Evolutionary conservation across 768 basidiomycete species (phyloP), one percentile per base, ranked within the genome.

Genomic region (Mycena rebaudengoi): DNA sequence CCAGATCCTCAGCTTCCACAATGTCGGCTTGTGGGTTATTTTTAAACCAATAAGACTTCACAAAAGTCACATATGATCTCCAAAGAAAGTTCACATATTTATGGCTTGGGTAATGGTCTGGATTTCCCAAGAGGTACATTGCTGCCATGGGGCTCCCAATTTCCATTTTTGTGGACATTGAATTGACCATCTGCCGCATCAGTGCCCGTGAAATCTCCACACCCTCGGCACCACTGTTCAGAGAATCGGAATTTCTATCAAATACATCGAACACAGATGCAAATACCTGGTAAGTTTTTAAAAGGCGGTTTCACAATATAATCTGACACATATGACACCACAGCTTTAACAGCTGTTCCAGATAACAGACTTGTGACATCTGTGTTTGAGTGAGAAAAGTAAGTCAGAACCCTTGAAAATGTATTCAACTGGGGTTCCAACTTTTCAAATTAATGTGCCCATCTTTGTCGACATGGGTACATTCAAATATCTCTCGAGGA

Each of bases 101-200:
- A 41, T 74, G 71, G 52, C 60, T 75, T 0, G 69, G 74, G 46
- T 78, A 79, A 44, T 77, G 76, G 66, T 80, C 79, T 6, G 75
- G 76, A 66, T 72, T 57, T 3, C 72, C 74, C 3, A 78, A 45
- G 4, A 80, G 32, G 59, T 79, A 77, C 53, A 75, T 37, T 26
- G 63, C 70, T 0, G 69, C 70, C 74, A 79, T 74, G 0, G 78
- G 79, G 33, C 63, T 61, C 8, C 78, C 78, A 28, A 78, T 72
- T 63, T 78, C 77, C 45, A 69, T 53, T 60, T 73, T 75, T 1
- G 73, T 60, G 1, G 59, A 44, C 59, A 60, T 60, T 0, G 59
- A 60, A 16, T 53, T 54, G 3, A 53, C 25, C 60, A 61, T 61
- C 30, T 53, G 51, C 4, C 51, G 4, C 60, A 61, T 61, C 18